Evolutionary conservation across 192 early-diverging fungal genomes (phyloP), one percentile per base, ranked within the genome.

Genomic region (Physocladia obscura): DNA sequence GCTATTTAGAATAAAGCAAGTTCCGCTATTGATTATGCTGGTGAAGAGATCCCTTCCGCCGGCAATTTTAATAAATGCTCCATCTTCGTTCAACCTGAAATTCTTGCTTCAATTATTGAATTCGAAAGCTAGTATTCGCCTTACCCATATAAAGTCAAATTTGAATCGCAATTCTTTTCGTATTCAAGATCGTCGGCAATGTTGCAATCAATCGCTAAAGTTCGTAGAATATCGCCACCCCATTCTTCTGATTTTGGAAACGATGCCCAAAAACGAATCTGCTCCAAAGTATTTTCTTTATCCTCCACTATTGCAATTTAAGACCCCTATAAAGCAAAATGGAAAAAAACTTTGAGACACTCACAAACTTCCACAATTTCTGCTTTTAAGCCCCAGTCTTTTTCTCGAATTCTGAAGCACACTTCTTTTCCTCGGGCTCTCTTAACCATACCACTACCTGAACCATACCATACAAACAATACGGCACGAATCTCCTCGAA

Each of bases 341-440:
- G 24, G 51, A 54, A 26, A 54, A 22, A 54, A 54, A 54, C 15
- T 15, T 6, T 15, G 24, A 15, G 51, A 8, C 6, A 49, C 29
- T 31, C 39, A 74, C 65, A 44, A 39, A 76, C 48, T 29, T 57
- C 57, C 22, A 69, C 52, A 31, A 77, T 51, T 26, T 63, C 68
- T 22, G 76, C 76, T 56, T 77, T 74, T 24, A 57, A 26, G 13
- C 59, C 61, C 76, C 76, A 77, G 19, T 77, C 76, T 29, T 51
- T n/a, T 30, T 77, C 76, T 59, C 58, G 11, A 48, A 77, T 69
- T 21, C 68, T 35, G 15, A 38, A 32, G 35, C 59, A 71, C 11
- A 77, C 24, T 47, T 77, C 76, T 38, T 64, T 62, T 36, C 57
- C 76, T 54, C 73, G 73, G 17, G 70, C 61, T 17, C 60, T 31